These are phyloP conservation scores for Myxozyma sirexii DNA, from an alignment of 805 yeast species.

Conservation along the genomic window DNA sequence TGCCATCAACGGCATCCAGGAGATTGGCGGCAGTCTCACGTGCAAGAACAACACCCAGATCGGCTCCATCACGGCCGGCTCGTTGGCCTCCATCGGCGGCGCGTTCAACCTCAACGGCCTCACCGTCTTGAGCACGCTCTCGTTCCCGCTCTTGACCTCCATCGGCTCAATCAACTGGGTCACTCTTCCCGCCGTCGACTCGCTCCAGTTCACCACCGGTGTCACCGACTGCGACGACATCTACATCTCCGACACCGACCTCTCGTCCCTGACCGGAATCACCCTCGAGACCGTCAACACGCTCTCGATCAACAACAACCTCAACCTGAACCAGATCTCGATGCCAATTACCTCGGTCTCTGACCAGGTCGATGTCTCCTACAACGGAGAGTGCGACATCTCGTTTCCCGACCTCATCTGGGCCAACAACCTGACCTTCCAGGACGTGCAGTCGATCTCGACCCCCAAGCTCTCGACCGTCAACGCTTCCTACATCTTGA, in stretches of 20 bases:
- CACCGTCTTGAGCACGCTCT: conserved; percentile 66
- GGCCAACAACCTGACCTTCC: conserved; percentile 89
- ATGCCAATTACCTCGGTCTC: conserved; percentile 74
- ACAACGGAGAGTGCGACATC: conserved; percentile 76
- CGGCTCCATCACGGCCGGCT: conserved; percentile 72
- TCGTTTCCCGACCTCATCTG: conserved; percentile 58
- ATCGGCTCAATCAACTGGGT: conserved; percentile 80
- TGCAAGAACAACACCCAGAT: conserved; percentile 68
- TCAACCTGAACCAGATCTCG: conserved; percentile 63
- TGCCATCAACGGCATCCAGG: conserved; percentile 69
- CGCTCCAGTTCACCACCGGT: conserved; percentile 68
- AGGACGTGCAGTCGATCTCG: conserved; percentile 73
- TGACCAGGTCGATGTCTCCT: conserved; percentile 73
- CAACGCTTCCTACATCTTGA: conserved; percentile 81
- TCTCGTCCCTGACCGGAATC: conserved; percentile 46
- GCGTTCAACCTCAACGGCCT: conserved; percentile 62
- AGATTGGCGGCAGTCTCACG: conserved; percentile 73
- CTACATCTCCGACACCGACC: conserved; percentile 49
- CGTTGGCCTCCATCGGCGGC: conserved; percentile 73
- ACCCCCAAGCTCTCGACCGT: conserved; percentile 68
- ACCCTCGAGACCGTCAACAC: conserved; percentile 43
- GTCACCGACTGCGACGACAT: conserved; percentile 74
- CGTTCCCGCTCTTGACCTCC: conserved; percentile 75
- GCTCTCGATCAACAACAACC: conserved; percentile 85
- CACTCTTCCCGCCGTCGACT: conserved; percentile 82